Evolutionary conservation across 2,329 filamentous ascomycete genomes (phyloP), one percentile per base, ranked within the genome.

Genomic region (Fusarium nurragi): DNA sequence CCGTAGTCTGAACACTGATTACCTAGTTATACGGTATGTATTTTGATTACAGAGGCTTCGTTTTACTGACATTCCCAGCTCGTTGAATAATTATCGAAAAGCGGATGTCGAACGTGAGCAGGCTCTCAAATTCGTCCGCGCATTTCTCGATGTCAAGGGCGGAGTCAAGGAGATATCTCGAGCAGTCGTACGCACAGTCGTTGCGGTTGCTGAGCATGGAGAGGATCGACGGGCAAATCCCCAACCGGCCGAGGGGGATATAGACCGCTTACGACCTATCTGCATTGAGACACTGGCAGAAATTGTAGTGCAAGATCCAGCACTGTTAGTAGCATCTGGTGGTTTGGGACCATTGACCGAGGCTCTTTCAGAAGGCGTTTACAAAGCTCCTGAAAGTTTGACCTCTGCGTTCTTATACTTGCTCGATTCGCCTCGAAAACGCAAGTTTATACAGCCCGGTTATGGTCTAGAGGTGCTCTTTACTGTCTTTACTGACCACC

Each of bases 21-120:
- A 93, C 71, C 83, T 98, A 19, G 94, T 97, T 25, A 93, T 97
- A 36, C 83, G 77, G 74, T 77, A 71, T n/a, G 60, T 50, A n/a
- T 7, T n/a, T 19, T 18, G 6, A 14, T 13, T 25, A 6, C 6
- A 3, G 9, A 5, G 12, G 14, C n/a, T 22, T 12, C 12, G 9
- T 14, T 26, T 34, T 59, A 22, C 69, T 71, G 52, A 69, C 44
- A 49, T 19, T 6, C 4, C 6, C 55, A 86, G 84, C 60, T 98
- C 95, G 1, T 81, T 99, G 30, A 93, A 96, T 66, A 98, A 98
- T 75, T 95, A 98, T 76, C 90, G 91, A 73, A 98, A 97, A 77
- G 92, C 94, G n/a, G 94, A 94, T 69, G 92, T 99, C 18, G 95
- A 99, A 79, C 87, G 96, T 51, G 95, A 99, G 77, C 95, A 99